Conservation (phyloP, 2,329 filamentous ascomycete species). For the Colletotrichum sp. region DNA sequence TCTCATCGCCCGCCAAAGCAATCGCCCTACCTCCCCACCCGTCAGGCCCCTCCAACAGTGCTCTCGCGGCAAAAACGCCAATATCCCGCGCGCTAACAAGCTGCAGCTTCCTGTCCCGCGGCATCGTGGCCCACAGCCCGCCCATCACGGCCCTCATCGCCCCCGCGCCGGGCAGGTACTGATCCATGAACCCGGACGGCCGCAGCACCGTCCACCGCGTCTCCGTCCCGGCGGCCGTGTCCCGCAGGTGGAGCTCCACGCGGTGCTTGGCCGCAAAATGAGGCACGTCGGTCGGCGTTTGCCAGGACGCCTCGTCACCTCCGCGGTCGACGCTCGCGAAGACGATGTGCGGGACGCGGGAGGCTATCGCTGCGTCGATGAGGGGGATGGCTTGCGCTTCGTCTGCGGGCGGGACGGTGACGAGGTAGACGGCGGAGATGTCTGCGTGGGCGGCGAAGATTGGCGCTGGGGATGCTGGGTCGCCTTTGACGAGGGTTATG, state of each 20-base stretch:
- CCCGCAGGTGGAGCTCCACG: slow-evolving; percentile 17
- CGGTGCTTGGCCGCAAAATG: slow-evolving; percentile 24
- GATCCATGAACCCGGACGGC: slow-evolving; percentile 32
- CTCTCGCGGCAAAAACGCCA: slow-evolving; percentile 17
- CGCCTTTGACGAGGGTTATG: slow-evolving; percentile 18
- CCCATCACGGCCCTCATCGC: slow-evolving; percentile 28
- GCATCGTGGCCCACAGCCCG: slow-evolving; percentile 26
- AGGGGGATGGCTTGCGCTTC: slow-evolving; percentile 26
- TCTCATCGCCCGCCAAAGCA: slow-evolving; percentile 17
- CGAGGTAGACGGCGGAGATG: slow-evolving; percentile 27
- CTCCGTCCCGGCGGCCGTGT: neutral
- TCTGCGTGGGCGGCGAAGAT: slow-evolving; percentile 22
- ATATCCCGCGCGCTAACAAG: slow-evolving; percentile 28
- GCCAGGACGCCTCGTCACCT: slow-evolving; percentile 24
- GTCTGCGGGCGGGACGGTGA: slow-evolving; percentile 29
- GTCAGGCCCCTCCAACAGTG: slow-evolving; percentile 4
- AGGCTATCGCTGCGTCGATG: slow-evolving; percentile 23
- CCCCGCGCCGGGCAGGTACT: slow-evolving; percentile 21
- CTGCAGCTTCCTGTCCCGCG: slow-evolving; percentile 25
- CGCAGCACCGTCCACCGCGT: slow-evolving; percentile 27
- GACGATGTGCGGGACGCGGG: slow-evolving; percentile 31
- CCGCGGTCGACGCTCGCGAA: slow-evolving; percentile 27
- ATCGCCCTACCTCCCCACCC: slow-evolving; percentile 10
- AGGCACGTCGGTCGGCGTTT: slow-evolving; percentile 21
- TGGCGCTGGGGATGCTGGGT: neutral